Conservation (phyloP, 495 filamentous ascomycete genomes). For the Podospora australis region DNA sequence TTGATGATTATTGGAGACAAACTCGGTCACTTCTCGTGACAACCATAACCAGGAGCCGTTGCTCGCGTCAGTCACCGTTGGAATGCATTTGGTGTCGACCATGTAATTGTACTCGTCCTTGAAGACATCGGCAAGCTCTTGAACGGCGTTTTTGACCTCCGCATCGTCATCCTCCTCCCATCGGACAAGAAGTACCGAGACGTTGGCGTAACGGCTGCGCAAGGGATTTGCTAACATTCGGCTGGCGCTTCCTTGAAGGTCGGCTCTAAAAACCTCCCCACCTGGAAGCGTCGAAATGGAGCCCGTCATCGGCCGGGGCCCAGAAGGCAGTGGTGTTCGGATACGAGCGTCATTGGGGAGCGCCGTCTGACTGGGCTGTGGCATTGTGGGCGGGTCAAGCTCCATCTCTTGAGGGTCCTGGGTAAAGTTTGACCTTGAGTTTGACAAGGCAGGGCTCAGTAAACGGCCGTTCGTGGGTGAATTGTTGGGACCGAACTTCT, state of each 20-base stretch:
- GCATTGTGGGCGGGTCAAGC: conserved; percentile 23
- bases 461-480: conserved; percentile 26
- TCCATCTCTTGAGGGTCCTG: conserved; percentile 39
- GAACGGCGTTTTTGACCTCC: conserved; percentile 24
- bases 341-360: conserved; percentile 36
- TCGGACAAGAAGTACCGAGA: conserved; percentile 37
- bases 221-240: conserved; percentile 34
- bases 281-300: conserved; percentile 29
- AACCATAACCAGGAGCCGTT: conserved; percentile 40
- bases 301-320: conserved; percentile 33
- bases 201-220: conserved; percentile 38
- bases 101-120: conserved; percentile 38
- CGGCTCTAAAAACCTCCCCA: conserved; percentile 32
- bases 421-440: conserved; percentile 26
- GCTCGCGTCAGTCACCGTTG: conserved; percentile 32
- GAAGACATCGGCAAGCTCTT: conserved; percentile 36
- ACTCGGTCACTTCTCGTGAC: conserved; percentile 34
- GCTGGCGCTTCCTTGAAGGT: conserved; percentile 35
- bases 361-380: conserved; percentile 25
- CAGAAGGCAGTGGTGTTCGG: conserved; percentile 42
- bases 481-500: conserved; percentile 37
- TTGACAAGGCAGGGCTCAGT: conserved; percentile 37
- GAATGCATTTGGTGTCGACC: conserved; percentile 36
- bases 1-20: conserved; percentile 37
- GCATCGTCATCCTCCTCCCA: conserved; percentile 43